These are phyloP conservation scores for Fusarium duplospermum DNA, from an alignment of 2,329 filamentous ascomycete species.

Conservation along the genomic window DNA sequence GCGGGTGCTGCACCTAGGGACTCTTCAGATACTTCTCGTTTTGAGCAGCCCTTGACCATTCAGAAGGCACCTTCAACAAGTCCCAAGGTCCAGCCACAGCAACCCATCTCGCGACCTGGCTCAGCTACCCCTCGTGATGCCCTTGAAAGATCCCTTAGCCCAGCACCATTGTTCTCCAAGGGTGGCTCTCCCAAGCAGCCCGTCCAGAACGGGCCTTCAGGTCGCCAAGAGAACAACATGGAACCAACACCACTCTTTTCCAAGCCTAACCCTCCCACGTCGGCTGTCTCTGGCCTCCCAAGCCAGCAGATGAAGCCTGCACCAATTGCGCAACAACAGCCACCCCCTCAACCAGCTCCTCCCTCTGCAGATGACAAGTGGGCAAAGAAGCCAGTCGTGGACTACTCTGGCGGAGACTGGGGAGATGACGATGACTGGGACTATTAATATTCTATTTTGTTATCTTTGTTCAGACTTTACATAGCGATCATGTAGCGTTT, in stretches of 20 bases:
- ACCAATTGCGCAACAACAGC: neutral
- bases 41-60: neutral
- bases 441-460: constrained; percentile 29
- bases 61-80: neutral
- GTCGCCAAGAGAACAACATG: constrained; percentile 4
- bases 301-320: constrained; percentile 12
- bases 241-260: constrained; percentile 9
- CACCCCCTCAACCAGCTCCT: neutral
- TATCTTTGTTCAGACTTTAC: constrained; percentile 3
- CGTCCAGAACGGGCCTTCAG: constrained; percentile 1
- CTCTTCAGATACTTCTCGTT: constrained; percentile 14
- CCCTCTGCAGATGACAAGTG: constrained; percentile 35
- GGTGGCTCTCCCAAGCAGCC: constrained; percentile 3
- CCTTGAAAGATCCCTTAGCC: neutral
- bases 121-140: neutral
- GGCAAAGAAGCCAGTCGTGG: constrained; percentile 39
- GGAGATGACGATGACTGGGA: constrained; percentile 44
- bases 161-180: constrained; percentile 23
- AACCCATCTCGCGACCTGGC: neutral
- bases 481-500: constrained; percentile 23
- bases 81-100: constrained; percentile 13
- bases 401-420: constrained; percentile 44
- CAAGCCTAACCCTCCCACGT: constrained; percentile 1
- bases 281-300: neutral
- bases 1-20: constrained; percentile 16